Conservation (phyloP, 345 rosid genomes). For the Euphorbia pulcherrima region DNA sequence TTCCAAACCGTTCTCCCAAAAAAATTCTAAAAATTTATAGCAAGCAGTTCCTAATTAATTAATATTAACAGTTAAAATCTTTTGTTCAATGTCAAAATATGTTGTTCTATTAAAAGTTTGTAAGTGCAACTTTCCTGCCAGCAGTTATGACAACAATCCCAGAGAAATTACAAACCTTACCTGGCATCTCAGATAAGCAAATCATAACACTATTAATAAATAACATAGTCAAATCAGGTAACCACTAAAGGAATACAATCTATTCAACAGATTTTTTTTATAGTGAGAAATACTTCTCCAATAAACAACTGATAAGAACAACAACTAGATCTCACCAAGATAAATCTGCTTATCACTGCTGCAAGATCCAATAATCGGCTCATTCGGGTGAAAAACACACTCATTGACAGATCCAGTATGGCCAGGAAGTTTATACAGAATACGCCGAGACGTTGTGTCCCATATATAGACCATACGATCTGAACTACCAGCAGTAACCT, state of each 20-base stretch:
- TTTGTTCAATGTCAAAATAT: no score
- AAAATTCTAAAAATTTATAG: no score
- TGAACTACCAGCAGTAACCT: constrained; percentile 89
- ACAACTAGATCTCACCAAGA: constrained; percentile 75
- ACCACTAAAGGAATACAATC: constrained; percentile 15
- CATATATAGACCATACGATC: constrained; percentile 96
- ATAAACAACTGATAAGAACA: background rate
- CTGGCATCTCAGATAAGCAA: constrained; percentile 6
- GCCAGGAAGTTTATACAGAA: constrained; percentile 91
- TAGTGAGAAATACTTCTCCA: background rate
- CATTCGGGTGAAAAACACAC: constrained; percentile 74
- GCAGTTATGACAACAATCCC: no score
- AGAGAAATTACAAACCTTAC: no score
- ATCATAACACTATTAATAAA: background rate
- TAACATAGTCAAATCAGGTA: constrained; percentile 10
- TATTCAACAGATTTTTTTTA: background rate
- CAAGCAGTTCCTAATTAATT: no score
- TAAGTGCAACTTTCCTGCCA: no score
- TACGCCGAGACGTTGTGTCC: constrained; percentile 88
- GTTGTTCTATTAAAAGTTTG: no score
- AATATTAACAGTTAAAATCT: no score
- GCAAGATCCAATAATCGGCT: constrained; percentile 93
- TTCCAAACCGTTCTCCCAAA: no score
- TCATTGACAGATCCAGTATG: constrained; percentile 91
- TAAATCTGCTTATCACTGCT: constrained; percentile 91